These are phyloP conservation scores for Phytophthora syringae DNA, from an alignment of 352 stramenopile species.

Conservation along the genomic window DNA sequence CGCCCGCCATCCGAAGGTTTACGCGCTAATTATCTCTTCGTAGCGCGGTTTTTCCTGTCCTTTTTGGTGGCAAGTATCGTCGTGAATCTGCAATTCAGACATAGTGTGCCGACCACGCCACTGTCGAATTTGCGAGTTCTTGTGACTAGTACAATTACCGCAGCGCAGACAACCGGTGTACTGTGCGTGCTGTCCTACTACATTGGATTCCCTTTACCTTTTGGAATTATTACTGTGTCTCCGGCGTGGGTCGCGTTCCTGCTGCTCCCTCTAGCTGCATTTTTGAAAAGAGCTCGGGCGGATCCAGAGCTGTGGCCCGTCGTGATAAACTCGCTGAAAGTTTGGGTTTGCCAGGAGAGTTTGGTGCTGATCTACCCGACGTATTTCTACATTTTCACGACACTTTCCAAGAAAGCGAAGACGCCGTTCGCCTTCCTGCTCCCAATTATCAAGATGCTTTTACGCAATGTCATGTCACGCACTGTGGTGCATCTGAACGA, in stretches of 20 bases:
- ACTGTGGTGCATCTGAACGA: constrained; percentile 29
- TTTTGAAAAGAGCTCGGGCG: constrained; percentile 9
- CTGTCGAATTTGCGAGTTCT: constrained; percentile 3
- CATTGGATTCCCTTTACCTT: constrained; percentile 46
- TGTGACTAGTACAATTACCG: constrained; percentile 9
- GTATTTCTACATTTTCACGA: constrained; percentile 39
- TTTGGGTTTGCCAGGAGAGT: constrained; percentile 20
- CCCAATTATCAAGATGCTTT: constrained; percentile 36
- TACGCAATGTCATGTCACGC: constrained; percentile 27
- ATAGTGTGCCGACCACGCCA: constrained; percentile 24
- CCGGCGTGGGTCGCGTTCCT: constrained; percentile 19
- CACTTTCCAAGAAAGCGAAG: constrained; percentile 11
- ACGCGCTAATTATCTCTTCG: constrained; percentile 17
- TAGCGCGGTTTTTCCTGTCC: constrained; percentile 16
- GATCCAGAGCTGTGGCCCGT: constrained; percentile 18
- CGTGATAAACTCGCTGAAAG: constrained; percentile 21
- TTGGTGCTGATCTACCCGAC: constrained; percentile 36
- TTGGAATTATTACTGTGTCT: constrained; percentile 36
- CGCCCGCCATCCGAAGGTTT: constrained; percentile 6
- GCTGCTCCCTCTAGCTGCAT: constrained; percentile 6
- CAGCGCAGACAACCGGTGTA: not conserved
- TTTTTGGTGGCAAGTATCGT: constrained; percentile 31
- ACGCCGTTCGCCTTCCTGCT: constrained; percentile 32
- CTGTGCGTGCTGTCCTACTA: constrained; percentile 16
- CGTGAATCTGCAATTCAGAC: constrained; percentile 29